These are phyloP conservation scores for Adansonia gregorii DNA, from an alignment of 441 rosid species.

Conservation along the genomic window DNA sequence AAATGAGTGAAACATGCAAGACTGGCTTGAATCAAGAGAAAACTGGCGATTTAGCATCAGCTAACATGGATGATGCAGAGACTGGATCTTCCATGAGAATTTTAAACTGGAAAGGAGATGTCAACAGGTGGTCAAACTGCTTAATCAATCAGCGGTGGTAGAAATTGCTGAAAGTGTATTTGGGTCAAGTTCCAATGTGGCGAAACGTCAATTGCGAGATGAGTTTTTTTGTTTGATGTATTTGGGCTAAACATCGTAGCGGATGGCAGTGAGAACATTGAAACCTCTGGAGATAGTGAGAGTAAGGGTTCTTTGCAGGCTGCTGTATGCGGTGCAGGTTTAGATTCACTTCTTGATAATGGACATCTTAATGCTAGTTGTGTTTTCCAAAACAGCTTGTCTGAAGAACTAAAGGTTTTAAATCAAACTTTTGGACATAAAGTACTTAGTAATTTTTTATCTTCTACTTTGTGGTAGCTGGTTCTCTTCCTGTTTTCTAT, in stretches of 20 bases:
- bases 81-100: constrained; percentile 34
- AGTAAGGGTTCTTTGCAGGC: constrained; percentile 58
- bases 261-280: constrained; percentile 36
- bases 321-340: constrained; percentile 38
- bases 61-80: constrained; percentile 33
- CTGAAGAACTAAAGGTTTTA: constrained; percentile 61
- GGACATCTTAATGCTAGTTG: constrained; percentile 37
- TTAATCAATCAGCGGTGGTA: constrained; percentile 39
- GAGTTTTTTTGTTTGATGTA: constrained; percentile 52
- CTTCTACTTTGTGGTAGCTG: constrained; percentile 9
- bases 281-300: constrained; percentile 48
- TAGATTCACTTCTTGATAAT: constrained; percentile 42
- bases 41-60: constrained; percentile 37
- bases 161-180: constrained; percentile 42
- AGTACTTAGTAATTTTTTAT: background rate
- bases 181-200: constrained; percentile 42
- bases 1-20: constrained; percentile 30
- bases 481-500: constrained; percentile 18
- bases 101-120: constrained; percentile 35
- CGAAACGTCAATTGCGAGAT: constrained; percentile 55
- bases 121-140: constrained; percentile 41
- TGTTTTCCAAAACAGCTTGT: constrained; percentile 45
- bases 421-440: constrained; percentile 31
- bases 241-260: constrained; percentile 40
- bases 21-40: constrained; percentile 32